These are phyloP conservation scores for Leptographium flavum DNA, from an alignment of 2,329 filamentous ascomycete species.

Conservation along the genomic window DNA sequence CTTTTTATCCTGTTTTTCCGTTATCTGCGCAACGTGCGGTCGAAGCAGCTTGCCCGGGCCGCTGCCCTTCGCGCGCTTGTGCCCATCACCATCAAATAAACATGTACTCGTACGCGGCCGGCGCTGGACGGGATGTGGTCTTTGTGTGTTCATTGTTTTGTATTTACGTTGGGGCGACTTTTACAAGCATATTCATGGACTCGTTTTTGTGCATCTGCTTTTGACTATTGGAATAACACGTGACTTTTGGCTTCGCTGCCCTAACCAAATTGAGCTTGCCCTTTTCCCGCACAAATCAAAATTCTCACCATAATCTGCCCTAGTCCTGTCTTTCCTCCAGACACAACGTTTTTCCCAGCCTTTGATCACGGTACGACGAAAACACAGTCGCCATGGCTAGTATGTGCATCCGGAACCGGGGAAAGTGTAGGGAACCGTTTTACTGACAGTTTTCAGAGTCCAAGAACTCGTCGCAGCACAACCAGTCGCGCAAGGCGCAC, in stretches of 20 bases:
- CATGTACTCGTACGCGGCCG: neutral
- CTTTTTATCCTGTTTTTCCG: constrained; percentile 75
- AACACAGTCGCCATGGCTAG: constrained; percentile 52
- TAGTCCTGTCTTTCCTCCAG: constrained; percentile 2
- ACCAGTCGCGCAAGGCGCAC: constrained; percentile 97
- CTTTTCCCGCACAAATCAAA: constrained; percentile 15
- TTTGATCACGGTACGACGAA: constrained; percentile 15
- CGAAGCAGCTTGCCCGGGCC: constrained; percentile 53
- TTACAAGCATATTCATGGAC: neutral
- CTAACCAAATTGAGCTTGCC: constrained; percentile 5
- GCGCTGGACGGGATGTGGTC: neutral
- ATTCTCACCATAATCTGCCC: constrained; percentile 8
- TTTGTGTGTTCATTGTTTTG: neutral
- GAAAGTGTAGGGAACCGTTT: neutral
- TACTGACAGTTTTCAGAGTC: constrained; percentile 53
- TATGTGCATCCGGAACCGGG: constrained; percentile 28
- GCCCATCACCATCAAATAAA: constrained; percentile 18
- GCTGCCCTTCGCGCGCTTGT: constrained; percentile 38
- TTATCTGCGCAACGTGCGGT: constrained; percentile 58
- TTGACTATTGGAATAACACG: neutral
- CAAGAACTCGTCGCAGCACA: constrained; percentile 99
- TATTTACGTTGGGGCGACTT: neutral
- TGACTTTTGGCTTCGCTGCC: constrained; percentile 4
- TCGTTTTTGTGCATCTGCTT: neutral
- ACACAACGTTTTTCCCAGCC: constrained; percentile 3